phyloP scores from a whole-genome alignment of 2,329 filamentous ascomycete genomes.

The Fusarium mangiferae region DNA sequence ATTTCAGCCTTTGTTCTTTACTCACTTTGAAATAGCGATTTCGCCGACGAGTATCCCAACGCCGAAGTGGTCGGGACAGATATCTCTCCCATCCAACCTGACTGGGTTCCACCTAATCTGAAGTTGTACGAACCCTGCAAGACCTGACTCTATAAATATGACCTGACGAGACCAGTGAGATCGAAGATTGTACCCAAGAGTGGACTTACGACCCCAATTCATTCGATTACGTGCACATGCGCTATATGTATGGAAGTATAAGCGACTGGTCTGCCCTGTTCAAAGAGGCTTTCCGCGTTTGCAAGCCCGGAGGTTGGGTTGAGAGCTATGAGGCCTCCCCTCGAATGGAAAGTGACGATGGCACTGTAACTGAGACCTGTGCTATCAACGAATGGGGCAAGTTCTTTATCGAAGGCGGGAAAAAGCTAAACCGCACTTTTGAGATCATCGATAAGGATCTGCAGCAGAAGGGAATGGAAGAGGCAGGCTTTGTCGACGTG shows the following conservation, averaged over 20 bases:
- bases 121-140: constrained; percentile 44
- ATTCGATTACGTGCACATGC: constrained; percentile 71
- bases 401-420: constrained; percentile 45
- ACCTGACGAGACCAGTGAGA: constrained; percentile 4
- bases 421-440: constrained; percentile 46
- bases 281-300: constrained; percentile 59
- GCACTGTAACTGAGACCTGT: constrained; percentile 43
- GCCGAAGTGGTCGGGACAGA: constrained; percentile 62
- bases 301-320: constrained; percentile 65
- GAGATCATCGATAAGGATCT: constrained; percentile 35
- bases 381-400: constrained; percentile 45
- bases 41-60: constrained; percentile 56
- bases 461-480: constrained; percentile 36
- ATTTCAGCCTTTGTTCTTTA: too few relatives aligned
- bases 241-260: constrained; percentile 66
- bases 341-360: constrained; percentile 47
- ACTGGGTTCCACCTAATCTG: constrained; percentile 59
- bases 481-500: constrained; percentile 37
- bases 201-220: constrained; percentile 46
- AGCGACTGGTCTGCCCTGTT: constrained; percentile 66
- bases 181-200: constrained; percentile 46
- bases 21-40: constrained; percentile 54
- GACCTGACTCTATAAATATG: accelerated
- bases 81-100: constrained; percentile 66
- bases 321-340: constrained; percentile 48